phyloP scores from a whole-genome alignment of 139 green algal genomes.

The Coccomyxa sp. region DNA sequence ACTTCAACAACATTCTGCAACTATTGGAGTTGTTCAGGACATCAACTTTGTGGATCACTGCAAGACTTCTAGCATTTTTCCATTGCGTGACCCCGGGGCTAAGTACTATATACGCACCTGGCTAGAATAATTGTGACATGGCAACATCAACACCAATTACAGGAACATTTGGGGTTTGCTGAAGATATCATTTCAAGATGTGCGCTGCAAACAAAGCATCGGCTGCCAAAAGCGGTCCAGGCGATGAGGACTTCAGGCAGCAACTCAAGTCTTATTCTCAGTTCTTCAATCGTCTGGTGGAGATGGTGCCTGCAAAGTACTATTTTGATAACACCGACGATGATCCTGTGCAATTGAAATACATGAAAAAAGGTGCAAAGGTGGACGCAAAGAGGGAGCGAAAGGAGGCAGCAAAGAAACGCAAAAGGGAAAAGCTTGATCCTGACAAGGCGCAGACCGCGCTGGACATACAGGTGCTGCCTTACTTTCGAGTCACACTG shows the following conservation, averaged over 20 bases:
- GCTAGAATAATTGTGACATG: too few species aligned
- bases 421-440: slow-evolving; percentile 46
- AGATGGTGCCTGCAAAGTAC: slow-evolving; percentile 47
- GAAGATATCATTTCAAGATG: too few species aligned
- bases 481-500: background rate
- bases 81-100: too few species aligned
- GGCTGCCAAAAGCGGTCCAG: background rate
- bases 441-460: slow-evolving; percentile 32
- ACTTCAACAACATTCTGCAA: too few species aligned
- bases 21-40: too few species aligned
- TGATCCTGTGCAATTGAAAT: background rate
- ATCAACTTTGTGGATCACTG: too few species aligned
- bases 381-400: slow-evolving; percentile 32
- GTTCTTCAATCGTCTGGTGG: slow-evolving; percentile 58
- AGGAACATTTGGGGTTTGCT: too few species aligned
- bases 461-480: slow-evolving; percentile 17
- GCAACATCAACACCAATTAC: too few species aligned
- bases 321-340: slow-evolving; percentile 19
- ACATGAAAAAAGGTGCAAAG: background rate
- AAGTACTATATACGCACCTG: too few species aligned
- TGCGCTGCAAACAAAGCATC: too few species aligned
- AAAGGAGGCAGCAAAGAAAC: slow-evolving; percentile 42
- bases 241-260: background rate
- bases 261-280: slow-evolving; percentile 7
- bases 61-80: too few species aligned